These are phyloP conservation scores for Laburnicola sp. DNA, from an alignment of 2,329 filamentous ascomycete genomes.

Conservation along the genomic window DNA sequence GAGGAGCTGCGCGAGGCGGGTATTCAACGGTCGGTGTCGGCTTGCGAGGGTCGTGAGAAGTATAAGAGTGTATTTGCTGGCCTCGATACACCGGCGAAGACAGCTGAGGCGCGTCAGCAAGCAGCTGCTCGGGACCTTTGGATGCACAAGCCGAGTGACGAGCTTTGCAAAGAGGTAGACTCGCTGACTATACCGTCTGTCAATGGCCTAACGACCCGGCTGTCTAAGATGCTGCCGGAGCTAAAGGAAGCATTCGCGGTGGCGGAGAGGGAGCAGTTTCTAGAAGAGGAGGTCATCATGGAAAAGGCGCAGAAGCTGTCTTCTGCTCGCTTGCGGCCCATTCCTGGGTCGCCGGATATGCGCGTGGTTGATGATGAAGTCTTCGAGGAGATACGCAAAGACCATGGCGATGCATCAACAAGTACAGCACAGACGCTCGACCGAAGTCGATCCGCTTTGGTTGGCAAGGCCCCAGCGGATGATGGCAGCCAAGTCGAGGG, in stretches of 20 bases:
- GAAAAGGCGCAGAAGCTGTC: slow-evolving; percentile 43
- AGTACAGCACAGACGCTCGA: not conserved
- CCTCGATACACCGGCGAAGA: slow-evolving; percentile 39
- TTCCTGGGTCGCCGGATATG: slow-evolving; percentile 38
- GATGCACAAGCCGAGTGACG: slow-evolving; percentile 38
- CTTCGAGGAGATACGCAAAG: slow-evolving; percentile 36
- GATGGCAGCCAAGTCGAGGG: slow-evolving; percentile 19
- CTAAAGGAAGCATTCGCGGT: slow-evolving; percentile 45
- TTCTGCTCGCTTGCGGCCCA: slow-evolving; percentile 37
- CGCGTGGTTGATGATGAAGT: slow-evolving; percentile 40
- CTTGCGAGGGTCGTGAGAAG: slow-evolving; percentile 47
- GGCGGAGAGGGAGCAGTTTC: slow-evolving; percentile 41
- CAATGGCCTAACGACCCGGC: slow-evolving; percentile 49
- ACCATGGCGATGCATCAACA: slow-evolving; percentile 18
- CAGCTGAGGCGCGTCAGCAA: slow-evolving; percentile 13
- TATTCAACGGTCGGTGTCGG: slow-evolving; percentile 42
- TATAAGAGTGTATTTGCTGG: slow-evolving; percentile 52
- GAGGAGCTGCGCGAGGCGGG: slow-evolving; percentile 37
- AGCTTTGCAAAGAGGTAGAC: slow-evolving; percentile 51
- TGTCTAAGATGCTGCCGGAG: slow-evolving; percentile 52
- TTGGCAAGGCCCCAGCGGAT: slow-evolving; percentile 6
- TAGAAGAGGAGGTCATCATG: slow-evolving; percentile 42
- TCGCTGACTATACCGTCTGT: slow-evolving; percentile 53
- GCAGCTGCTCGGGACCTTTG: not conserved
- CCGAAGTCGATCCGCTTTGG: not conserved